Evolutionary conservation across 495 filamentous ascomycete genomes (phyloP), one percentile per base, ranked within the genome.

Genomic region (Penicillium paradoxum): DNA sequence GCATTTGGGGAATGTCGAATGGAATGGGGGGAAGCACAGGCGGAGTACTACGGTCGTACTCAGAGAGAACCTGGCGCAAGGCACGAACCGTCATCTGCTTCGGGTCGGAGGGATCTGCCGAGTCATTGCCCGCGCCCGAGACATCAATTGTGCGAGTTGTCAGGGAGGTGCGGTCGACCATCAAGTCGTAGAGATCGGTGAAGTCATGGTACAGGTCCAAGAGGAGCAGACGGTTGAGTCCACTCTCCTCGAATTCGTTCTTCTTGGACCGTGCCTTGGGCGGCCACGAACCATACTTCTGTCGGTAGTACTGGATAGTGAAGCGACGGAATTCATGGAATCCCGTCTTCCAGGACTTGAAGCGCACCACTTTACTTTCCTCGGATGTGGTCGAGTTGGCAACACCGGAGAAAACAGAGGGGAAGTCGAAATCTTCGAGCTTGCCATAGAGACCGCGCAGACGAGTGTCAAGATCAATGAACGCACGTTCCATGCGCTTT

Each of bases 181-280:
- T 66, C 39, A 96, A 73, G 63, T 97, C 90, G 69, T 97, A 97
- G 6, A 98, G 76, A 45, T 82, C 81, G 59, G 86, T 87, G 39
- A 96, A 80, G 62, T 98, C 95, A 32, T 82, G 78, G 69, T 97
- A 97, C 11, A 98, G 67, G 53, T 89, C 85, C 59, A 81, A 82
- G 25, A 97, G 73, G 14, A 95, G 85, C 45, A 88, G 71, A 4
- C 93, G 81, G 64, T 96, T 97, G 34, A 98, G 76, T 4, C 93
- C 93, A 54, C 72, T 82, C 57, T 89, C 89, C 15, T 87, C 86
- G 41, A 95, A 93, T 10, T 85, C 79, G 61, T 96, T 96, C 76
- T 96, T 96, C 76, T 96, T 97, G 34, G 83, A 90, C 45, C 77
- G 82, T 0, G 90, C 90, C 65, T 91, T 93, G 32, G 95, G 93